These are phyloP conservation scores for Kodamaea plutei DNA, from an alignment of 1,139 yeast species.

Conservation along the genomic window DNA sequence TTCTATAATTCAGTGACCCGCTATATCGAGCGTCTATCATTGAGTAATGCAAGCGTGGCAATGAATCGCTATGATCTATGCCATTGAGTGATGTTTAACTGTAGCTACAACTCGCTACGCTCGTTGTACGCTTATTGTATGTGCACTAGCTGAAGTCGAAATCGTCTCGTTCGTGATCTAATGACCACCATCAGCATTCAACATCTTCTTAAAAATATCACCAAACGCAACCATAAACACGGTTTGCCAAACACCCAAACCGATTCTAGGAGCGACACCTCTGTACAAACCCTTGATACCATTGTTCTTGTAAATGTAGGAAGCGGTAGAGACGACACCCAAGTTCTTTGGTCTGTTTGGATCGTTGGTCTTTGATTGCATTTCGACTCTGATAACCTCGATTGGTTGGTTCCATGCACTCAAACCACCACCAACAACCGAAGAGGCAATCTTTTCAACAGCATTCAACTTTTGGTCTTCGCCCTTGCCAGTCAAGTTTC, in stretches of 20 bases:
- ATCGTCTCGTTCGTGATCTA: too few species aligned
- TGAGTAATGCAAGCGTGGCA: too few species aligned
- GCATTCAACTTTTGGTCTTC: conserved; percentile 64
- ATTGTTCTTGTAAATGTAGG: conserved; percentile 74
- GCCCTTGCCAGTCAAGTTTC: conserved; percentile 56
- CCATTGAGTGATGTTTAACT: too few species aligned
- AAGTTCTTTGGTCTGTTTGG: conserved; percentile 94
- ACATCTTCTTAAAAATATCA: conserved; percentile 59
- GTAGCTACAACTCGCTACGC: too few species aligned
- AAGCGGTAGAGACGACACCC: conserved; percentile 73
- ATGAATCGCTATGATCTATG: too few species aligned
- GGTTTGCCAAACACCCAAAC: conserved; percentile 97
- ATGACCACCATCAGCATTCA: conserved; percentile 45
- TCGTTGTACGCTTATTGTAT: too few species aligned
- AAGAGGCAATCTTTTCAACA: conserved; percentile 77
- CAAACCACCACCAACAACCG: conserved; percentile 93
- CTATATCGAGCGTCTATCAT: too few species aligned
- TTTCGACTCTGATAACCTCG: conserved; percentile 94
- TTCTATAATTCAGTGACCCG: too few species aligned
- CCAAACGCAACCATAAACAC: conserved; percentile 99
- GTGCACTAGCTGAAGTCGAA: too few species aligned
- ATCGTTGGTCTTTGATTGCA: conserved; percentile 90
- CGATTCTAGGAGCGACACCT: conserved; percentile 96
- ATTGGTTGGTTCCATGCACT: conserved; percentile 99
- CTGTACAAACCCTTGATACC: conserved; percentile 91